These are phyloP conservation scores for Wickerhamomyces queroliae DNA, from an alignment of 805 yeast genomes.

Conservation along the genomic window DNA sequence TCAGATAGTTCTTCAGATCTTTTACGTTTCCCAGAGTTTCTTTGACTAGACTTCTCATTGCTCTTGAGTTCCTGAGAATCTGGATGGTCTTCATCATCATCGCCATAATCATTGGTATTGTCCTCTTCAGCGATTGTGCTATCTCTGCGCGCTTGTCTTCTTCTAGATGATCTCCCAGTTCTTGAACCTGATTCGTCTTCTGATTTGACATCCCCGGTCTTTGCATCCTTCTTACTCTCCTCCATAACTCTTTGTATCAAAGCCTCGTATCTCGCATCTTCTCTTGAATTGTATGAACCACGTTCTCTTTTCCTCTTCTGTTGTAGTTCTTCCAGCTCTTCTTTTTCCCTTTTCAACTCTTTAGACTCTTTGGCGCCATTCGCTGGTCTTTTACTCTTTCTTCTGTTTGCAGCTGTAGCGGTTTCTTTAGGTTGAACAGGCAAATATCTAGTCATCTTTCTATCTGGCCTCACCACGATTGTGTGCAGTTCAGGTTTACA, in stretches of 20 bases:
- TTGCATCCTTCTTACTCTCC: conserved; percentile 32
- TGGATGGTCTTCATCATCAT: background rate
- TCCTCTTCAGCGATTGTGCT: background rate
- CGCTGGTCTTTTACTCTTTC: conserved; percentile 20
- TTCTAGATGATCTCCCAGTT: conserved; percentile 4
- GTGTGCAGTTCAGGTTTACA: conserved; percentile 85
- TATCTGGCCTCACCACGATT: conserved; percentile 39
- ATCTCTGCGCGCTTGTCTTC: background rate
- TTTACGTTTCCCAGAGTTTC: background rate
- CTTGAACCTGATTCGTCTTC: conserved; percentile 7
- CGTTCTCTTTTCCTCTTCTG: conserved; percentile 26
- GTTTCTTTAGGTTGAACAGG: conserved; percentile 34
- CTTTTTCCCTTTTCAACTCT: conserved; percentile 21
- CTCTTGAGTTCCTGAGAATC: background rate
- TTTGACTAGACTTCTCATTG: background rate
- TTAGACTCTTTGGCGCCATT: conserved; percentile 10
- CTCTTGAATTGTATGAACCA: conserved; percentile 33
- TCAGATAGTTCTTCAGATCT: background rate
- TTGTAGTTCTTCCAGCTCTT: conserved; percentile 7
- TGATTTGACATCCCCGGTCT: conserved; percentile 1
- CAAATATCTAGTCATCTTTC: conserved; percentile 42
- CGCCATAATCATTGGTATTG: background rate
- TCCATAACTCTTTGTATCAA: conserved; percentile 34
- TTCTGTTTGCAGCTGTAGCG: conserved; percentile 16
- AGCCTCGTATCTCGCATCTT: conserved; percentile 37